A percentile compares a stretch with the other conserved stretches of the same genome.
Evolutionary conservation across 78 protist species (phyloP).

Genomic region (Carpediemonas membranifera): DNA sequence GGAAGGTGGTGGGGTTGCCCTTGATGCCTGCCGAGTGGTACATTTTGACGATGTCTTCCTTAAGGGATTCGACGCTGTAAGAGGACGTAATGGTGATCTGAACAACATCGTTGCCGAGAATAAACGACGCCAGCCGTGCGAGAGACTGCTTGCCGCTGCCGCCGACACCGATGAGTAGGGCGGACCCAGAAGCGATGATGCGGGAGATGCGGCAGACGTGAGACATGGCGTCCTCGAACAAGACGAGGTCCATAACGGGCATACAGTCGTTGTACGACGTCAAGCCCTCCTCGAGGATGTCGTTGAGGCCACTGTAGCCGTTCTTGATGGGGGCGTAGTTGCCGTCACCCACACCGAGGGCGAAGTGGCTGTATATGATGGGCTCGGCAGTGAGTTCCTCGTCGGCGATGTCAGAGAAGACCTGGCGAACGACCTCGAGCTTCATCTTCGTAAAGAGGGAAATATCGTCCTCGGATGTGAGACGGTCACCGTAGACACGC

Average conservation of each 20-base stretch:
- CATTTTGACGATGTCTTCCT: not conserved
- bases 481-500: constrained; percentile 58
- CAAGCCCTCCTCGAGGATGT: constrained; percentile 7
- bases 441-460: not conserved
- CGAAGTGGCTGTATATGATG: not conserved
- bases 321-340: not conserved
- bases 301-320: not conserved
- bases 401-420: not conserved
- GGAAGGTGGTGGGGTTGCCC: constrained; percentile 11
- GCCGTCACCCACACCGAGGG: not conserved
- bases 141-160: constrained; percentile 65
- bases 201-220: constrained; percentile 44
- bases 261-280: constrained; percentile 38
- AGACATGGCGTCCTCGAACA: constrained; percentile 58
- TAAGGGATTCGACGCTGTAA: constrained; percentile 46
- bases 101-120: constrained; percentile 28
- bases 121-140: constrained; percentile 43
- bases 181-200: constrained; percentile 41
- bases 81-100: constrained; percentile 48
- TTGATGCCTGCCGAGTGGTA: constrained; percentile 40
- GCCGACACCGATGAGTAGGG: constrained; percentile 62
- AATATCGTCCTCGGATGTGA: constrained; percentile 4
- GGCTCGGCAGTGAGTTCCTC: not conserved
- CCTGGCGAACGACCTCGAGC: no score
- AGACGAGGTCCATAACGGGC: constrained; percentile 50